These are phyloP conservation scores for Mortierella sp. DNA, from an alignment of 371 early-diverging fungal species.

Conservation along the genomic window DNA sequence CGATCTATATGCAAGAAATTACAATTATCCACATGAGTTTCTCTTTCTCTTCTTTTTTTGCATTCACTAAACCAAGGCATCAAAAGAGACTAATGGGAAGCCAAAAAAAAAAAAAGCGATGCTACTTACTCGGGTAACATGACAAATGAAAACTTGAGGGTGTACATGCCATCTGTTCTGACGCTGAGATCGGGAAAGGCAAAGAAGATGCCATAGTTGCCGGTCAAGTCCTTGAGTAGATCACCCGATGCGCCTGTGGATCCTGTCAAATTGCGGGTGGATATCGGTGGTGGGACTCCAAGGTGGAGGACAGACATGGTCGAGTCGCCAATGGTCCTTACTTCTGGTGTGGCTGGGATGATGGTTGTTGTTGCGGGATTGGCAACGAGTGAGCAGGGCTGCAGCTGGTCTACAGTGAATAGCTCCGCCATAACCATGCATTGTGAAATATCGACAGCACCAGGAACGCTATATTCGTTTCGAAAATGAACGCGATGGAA, in stretches of 20 bases:
- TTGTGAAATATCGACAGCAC: constrained; percentile 64
- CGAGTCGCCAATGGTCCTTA: constrained; percentile 21
- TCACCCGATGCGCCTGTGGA: constrained; percentile 75
- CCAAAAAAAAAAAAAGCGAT: not conserved
- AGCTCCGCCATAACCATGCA: constrained; percentile 73
- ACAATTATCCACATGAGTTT: not conserved
- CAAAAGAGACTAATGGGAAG: no score
- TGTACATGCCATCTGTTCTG: constrained; percentile 75
- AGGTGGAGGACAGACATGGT: constrained; percentile 53
- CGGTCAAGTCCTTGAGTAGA: constrained; percentile 72
- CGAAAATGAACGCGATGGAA: not conserved
- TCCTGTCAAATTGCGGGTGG: constrained; percentile 79
- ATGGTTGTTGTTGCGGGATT: constrained; percentile 59
- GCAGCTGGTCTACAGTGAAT: constrained; percentile 60
- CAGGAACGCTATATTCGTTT: constrained; percentile 7
- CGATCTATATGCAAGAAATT: constrained; percentile 44
- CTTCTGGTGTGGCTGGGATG: constrained; percentile 11
- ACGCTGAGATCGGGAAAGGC: constrained; percentile 82
- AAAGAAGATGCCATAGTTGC: constrained; percentile 80
- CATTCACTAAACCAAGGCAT: no score
- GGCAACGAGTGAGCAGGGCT: constrained; percentile 63
- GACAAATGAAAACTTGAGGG: constrained; percentile 71
- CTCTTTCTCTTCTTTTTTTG: not conserved
- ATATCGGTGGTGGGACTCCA: constrained; percentile 61
- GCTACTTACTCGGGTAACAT: constrained; percentile 33